Base-by-base conservation (phyloP, 805 yeast species). In the Maudiozyma turicensis region DNA sequence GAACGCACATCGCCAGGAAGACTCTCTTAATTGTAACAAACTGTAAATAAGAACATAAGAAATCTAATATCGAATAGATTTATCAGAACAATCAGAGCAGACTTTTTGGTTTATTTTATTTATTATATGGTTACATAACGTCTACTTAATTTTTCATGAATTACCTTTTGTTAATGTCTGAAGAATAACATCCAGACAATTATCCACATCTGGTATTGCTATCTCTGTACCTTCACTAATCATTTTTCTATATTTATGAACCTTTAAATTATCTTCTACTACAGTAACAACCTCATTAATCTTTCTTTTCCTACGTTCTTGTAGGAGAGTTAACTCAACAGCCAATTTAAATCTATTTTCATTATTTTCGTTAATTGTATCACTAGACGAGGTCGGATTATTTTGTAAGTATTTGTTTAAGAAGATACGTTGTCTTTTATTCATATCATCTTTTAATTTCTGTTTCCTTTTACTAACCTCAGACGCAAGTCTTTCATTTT, bases 151-250 rank as follows among this genome's bases (percentile, higher is more conserved):
- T 31, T 14, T 28, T 28, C 39, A 45, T 34, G 30, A 9, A 20
- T 32, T 28, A 40, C 33, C 26, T 14, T 46, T 45, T 8, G 41
- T 52, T 40, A 64, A 49, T 43, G 60, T 58, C 39, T 65, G 55
- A 42, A 69, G 69, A 44, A 84, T 79, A 7, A 81, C 84, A 58
- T 82, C 84, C 47, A 84, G 69, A 52, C 81, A 76, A 43, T 75
- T 77, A 59, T 82, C 87, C 40, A 84, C 84, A 55, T 83, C 86
- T 53, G 77, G 77, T 26, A 81, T 74, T 9, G 78, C 77, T 49
- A 85, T 75, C 41, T 81, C 86, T 45, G 89, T 82, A 53, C 87
- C 78, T 46, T 77, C 74, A 48, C 87, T 76, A 44, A 84, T 82
- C 61, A 84, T 72, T 55, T 81, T 75, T 53, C 87, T 70, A 67